These are phyloP conservation scores for Apophysomyces ossiformis DNA, from an alignment of 371 early-diverging fungal genomes.

Conservation along the genomic window DNA sequence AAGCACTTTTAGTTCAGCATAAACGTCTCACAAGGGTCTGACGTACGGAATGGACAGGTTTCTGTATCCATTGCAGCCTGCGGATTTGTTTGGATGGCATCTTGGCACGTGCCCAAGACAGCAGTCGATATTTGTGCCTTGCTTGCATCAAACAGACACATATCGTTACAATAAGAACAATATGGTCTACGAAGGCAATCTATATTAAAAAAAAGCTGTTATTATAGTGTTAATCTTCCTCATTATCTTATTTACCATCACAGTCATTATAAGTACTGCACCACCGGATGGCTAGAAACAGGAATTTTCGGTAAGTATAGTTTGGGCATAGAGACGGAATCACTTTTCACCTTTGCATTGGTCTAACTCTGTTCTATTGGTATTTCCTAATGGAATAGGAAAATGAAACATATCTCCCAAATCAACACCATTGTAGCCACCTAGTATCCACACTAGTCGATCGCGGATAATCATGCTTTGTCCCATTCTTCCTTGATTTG, in stretches of 20 bases:
- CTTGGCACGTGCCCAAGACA: constrained; percentile 15
- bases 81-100: constrained; percentile 13
- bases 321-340: not conserved
- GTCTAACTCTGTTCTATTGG: not conserved
- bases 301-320: too few species aligned
- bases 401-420: constrained; percentile 12
- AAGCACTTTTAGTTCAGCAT: too few species aligned
- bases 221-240: not conserved
- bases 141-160: constrained; percentile 12
- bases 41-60: constrained; percentile 14
- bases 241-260: constrained; percentile 3
- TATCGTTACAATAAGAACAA: constrained; percentile 14
- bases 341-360: constrained; percentile 15
- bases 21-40: constrained; percentile 3
- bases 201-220: not conserved
- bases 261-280: constrained; percentile 15
- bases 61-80: not conserved
- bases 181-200: constrained; percentile 13
- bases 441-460: constrained; percentile 2
- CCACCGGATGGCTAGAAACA: constrained; percentile 7
- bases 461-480: constrained; percentile 11
- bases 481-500: constrained; percentile 9
- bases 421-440: constrained; percentile 12
- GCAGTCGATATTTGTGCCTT: constrained; percentile 8
- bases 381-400: not conserved